These are phyloP conservation scores for Penicillium canescens DNA, from an alignment of 495 filamentous ascomycete species.

Conservation along the genomic window DNA sequence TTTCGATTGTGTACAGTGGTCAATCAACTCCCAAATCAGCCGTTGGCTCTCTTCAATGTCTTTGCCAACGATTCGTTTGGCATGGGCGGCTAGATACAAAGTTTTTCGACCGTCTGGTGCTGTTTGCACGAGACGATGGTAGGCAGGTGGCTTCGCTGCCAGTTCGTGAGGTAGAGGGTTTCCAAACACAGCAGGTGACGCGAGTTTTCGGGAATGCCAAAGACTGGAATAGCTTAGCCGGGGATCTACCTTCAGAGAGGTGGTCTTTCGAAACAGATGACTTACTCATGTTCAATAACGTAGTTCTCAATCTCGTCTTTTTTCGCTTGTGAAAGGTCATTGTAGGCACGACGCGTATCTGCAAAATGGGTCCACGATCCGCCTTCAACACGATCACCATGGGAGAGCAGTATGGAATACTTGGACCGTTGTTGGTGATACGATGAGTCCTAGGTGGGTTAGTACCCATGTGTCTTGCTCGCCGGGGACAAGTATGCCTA, in stretches of 20 bases:
- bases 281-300: slow-evolving; percentile 23
- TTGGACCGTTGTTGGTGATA: slow-evolving; percentile 26
- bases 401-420: slow-evolving; percentile 23
- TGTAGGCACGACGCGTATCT: slow-evolving; percentile 17
- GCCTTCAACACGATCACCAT: slow-evolving; percentile 17
- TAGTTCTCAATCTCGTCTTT: slow-evolving; percentile 20
- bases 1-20: slow-evolving; percentile 21
- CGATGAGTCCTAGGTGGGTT: slow-evolving; percentile 10
- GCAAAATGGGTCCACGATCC: slow-evolving; percentile 28
- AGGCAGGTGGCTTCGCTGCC: slow-evolving; percentile 22
- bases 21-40: slow-evolving; percentile 24
- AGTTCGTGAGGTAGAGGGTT: slow-evolving; percentile 24
- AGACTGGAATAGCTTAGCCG: slow-evolving; percentile 4
- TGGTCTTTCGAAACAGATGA: neutral
- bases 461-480: too few relatives aligned
- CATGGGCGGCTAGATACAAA: slow-evolving; percentile 22
- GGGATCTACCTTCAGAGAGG: neutral
- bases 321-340: slow-evolving; percentile 14
- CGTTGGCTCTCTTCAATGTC: slow-evolving; percentile 18
- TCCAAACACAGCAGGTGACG: slow-evolving; percentile 19
- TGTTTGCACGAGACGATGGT: slow-evolving; percentile 18
- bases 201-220: slow-evolving; percentile 22
- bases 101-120: slow-evolving; percentile 24
- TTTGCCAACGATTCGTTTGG: slow-evolving; percentile 14
- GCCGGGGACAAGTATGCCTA: neutral